Evolutionary conservation across 148 eudicot genomes (phyloP).

Genomic region (Bassia scoparia): DNA sequence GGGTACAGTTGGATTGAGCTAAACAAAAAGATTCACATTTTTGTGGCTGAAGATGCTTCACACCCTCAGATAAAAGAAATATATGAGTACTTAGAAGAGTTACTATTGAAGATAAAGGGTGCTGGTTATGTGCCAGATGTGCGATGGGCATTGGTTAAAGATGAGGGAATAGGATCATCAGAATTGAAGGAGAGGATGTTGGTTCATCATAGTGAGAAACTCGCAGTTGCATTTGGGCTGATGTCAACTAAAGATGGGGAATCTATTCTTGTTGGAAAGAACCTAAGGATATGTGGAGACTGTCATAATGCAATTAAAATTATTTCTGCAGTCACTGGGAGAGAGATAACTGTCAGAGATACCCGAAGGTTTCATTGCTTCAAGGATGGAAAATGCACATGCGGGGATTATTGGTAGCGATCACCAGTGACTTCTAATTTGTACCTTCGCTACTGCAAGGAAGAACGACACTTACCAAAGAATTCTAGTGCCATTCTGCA

Average conservation of each 20-base stretch:
- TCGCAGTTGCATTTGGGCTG: constrained; percentile 70
- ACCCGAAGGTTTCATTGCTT: constrained; percentile 70
- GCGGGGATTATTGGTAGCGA: constrained; percentile 70
- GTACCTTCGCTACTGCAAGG: not conserved
- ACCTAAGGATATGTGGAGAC: constrained; percentile 80
- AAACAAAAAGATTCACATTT: constrained; percentile 52
- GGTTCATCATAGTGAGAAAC: constrained; percentile 75
- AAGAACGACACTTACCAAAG: not conserved
- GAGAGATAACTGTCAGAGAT: constrained; percentile 81
- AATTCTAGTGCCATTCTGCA: not conserved
- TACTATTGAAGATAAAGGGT: constrained; percentile 45
- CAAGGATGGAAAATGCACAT: constrained; percentile 71
- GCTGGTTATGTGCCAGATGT: constrained; percentile 64
- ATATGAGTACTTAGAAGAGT: constrained; percentile 43
- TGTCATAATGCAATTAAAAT: constrained; percentile 71
- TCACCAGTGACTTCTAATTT: not conserved
- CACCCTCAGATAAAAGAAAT: constrained; percentile 63
- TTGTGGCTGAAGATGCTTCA: constrained; percentile 68
- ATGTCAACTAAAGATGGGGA: constrained; percentile 47
- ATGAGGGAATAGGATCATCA: constrained; percentile 41
- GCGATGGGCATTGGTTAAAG: constrained; percentile 53
- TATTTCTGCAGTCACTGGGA: constrained; percentile 49
- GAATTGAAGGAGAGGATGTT: constrained; percentile 45
- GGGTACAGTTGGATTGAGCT: constrained; percentile 85
- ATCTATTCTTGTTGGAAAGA: constrained; percentile 63